Evolutionary conservation across 2,329 filamentous ascomycete species (phyloP).

Genomic region (Microcyclosporella mali): DNA sequence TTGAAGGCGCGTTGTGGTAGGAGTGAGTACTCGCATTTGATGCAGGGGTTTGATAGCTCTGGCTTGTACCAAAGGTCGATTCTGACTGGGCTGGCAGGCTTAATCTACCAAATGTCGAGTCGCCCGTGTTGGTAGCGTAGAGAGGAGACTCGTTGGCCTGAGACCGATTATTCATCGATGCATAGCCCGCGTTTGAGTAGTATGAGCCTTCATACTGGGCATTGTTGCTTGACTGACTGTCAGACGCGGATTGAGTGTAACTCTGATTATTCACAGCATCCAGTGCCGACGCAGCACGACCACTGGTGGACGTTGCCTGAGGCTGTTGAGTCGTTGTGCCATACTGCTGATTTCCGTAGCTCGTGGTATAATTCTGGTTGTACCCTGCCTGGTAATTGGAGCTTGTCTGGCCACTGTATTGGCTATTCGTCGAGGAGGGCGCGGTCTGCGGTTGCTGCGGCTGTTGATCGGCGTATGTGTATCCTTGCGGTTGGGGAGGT

Average conservation of each 20-base stretch:
- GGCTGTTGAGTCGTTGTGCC: conserved; percentile 14
- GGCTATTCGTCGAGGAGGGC: conserved; percentile 7
- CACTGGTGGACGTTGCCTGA: conserved; percentile 9
- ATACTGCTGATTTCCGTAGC: conserved; percentile 21
- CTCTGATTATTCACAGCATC: conserved; percentile 20
- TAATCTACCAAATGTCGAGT: conserved; percentile 18
- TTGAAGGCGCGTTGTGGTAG: conserved; percentile 20
- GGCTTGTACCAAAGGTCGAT: conserved; percentile 9
- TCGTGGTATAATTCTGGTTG: conserved; percentile 12
- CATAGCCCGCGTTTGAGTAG: conserved; percentile 6
- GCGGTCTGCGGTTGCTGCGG: background rate
- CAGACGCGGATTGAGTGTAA: conserved; percentile 17
- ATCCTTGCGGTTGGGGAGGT: conserved; percentile 21
- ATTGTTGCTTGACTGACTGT: conserved; percentile 6
- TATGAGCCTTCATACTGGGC: conserved; percentile 19
- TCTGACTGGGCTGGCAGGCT: conserved; percentile 22
- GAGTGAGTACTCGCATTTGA: conserved; percentile 13
- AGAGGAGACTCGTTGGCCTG: conserved; percentile 23
- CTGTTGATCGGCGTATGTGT: conserved; percentile 16
- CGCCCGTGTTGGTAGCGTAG: conserved; percentile 19
- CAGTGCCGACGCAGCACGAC: conserved; percentile 19
- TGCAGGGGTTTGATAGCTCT: conserved; percentile 8
- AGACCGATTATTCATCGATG: conserved; percentile 10
- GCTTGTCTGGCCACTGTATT: conserved; percentile 14
- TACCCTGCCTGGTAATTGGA: conserved; percentile 13